Percentiles rank a stretch among this genome's conserved stretches.
These are phyloP conservation scores for Borovskyia barvae DNA, from an alignment of 208 protist genomes.

Conservation along the genomic window DNA sequence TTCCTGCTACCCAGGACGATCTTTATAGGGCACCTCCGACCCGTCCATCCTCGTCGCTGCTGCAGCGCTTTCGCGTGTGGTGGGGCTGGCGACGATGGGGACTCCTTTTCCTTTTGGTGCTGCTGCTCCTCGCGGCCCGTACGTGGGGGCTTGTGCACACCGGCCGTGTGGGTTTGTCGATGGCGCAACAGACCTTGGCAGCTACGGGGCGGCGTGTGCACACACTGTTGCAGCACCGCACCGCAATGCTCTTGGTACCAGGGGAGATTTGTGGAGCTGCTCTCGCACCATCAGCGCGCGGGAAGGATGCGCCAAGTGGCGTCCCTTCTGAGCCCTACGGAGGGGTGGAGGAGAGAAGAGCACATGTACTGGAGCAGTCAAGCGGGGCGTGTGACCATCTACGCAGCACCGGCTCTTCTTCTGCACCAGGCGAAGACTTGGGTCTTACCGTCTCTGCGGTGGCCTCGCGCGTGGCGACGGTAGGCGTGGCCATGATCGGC, in stretches of 20 bases:
- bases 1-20: background rate
- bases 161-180: background rate
- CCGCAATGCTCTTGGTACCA: slow-evolving; percentile 10
- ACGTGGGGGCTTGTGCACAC: slow-evolving; percentile 9
- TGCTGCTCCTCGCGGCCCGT: background rate
- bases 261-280: slow-evolving; percentile 9
- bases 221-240: slow-evolving; percentile 4
- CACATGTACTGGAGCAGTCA: no score
- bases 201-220: slow-evolving; percentile 2
- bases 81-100: background rate
- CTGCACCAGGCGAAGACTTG: background rate
- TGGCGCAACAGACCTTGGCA: background rate
- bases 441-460: slow-evolving; percentile 13
- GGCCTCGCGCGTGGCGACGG: slow-evolving; percentile 32
- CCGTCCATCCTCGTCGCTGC: background rate
- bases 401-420: background rate
- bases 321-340: no score
- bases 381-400: no score
- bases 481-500: slow-evolving; percentile 62
- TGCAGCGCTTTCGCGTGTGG: background rate
- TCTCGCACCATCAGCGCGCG: background rate
- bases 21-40: background rate
- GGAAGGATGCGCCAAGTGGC: background rate
- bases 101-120: slow-evolving; percentile 2
- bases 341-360: no score